Evolutionary conservation across 1,284 basidiomycete genomes (phyloP).

Genomic region (Cutaneotrichosporon cutaneum): DNA sequence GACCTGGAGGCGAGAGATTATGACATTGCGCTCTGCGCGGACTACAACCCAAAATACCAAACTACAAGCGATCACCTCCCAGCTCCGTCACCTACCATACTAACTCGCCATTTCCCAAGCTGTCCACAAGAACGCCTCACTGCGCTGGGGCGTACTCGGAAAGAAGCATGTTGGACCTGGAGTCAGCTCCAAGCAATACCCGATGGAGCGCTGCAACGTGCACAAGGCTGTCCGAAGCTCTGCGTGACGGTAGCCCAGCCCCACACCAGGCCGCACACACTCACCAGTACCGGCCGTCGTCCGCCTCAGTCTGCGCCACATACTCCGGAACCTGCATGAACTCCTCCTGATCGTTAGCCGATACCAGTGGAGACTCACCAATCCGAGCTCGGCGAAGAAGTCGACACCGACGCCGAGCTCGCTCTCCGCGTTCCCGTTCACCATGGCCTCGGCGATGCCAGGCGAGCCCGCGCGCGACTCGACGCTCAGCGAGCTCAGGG

Average conservation of each 20-base stretch:
- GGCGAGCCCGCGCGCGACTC: conserved; percentile 15
- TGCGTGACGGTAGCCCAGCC: too few species aligned
- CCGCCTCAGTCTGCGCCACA: conserved; percentile 25
- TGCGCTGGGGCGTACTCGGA: conserved; percentile 7
- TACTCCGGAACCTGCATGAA: conserved; percentile 35
- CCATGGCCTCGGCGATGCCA: neutral
- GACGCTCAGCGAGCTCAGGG: conserved; percentile 19
- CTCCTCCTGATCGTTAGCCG: conserved; percentile 27
- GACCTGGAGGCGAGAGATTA: neutral
- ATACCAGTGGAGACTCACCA: conserved; percentile 13
- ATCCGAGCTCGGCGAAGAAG: conserved; percentile 24
- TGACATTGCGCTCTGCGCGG: neutral
- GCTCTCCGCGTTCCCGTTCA: neutral
- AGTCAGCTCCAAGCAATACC: too few species aligned
- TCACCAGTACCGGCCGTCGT: conserved; percentile 38
- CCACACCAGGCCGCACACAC: too few species aligned
- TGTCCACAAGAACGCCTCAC: neutral
- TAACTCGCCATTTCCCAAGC: too few species aligned
- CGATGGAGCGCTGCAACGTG: too few species aligned
- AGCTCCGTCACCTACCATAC: too few species aligned
- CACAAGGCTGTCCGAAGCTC: too few species aligned
- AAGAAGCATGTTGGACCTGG: conserved; percentile 18
- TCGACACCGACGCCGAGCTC: conserved; percentile 11
- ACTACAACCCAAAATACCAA: neutral
- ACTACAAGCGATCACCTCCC: neutral